Conservation (phyloP, 768 basidiomycete genomes). For the Dioszegia aurantiaca region DNA sequence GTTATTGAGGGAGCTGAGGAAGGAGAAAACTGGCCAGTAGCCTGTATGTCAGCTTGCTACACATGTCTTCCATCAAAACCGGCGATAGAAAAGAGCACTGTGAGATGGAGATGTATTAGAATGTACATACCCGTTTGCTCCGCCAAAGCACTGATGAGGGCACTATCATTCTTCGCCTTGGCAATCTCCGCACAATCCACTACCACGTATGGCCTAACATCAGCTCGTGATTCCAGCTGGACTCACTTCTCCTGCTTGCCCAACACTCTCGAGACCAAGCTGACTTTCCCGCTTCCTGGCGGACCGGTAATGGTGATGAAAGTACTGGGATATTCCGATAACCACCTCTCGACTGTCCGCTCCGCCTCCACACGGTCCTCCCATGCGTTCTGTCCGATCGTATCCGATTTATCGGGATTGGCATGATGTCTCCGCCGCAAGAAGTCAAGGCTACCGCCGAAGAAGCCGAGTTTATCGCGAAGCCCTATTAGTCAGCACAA, state of each 20-base stretch:
- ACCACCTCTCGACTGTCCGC: constrained; percentile 64
- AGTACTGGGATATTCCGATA: constrained; percentile 72
- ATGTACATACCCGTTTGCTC: constrained; percentile 70
- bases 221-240: neutral
- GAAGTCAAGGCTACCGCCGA: constrained; percentile 28
- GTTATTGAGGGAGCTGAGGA: constrained; percentile 73
- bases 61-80: no score
- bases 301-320: constrained; percentile 56
- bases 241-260: constrained; percentile 48
- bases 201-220: constrained; percentile 63
- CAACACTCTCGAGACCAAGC: constrained; percentile 51
- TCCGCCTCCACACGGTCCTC: constrained; percentile 79
- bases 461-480: constrained; percentile 29
- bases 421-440: constrained; percentile 14
- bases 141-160: constrained; percentile 68
- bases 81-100: no score
- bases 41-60: constrained; percentile 29
- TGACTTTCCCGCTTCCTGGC: constrained; percentile 54
- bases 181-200: constrained; percentile 79
- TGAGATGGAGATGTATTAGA: no score
- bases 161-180: constrained; percentile 61
- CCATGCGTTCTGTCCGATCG: constrained; percentile 61
- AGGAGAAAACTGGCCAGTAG: constrained; percentile 76
- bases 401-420: constrained; percentile 13
- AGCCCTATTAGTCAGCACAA: constrained; percentile 16